Evolutionary conservation across 768 basidiomycete genomes (phyloP).

Genomic region (Dioszegia hungarica): DNA sequence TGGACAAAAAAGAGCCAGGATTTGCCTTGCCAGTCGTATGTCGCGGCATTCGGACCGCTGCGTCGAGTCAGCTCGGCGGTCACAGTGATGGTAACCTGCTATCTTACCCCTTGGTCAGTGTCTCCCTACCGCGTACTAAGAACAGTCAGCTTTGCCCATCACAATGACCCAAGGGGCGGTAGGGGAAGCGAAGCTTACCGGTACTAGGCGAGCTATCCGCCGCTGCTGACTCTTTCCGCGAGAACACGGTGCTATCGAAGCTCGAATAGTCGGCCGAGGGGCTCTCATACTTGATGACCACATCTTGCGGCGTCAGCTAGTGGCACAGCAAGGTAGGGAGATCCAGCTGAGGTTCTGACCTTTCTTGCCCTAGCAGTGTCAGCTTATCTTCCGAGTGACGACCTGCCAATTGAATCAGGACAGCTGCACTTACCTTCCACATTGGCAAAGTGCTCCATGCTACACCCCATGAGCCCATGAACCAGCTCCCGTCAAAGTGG

Average conservation of each 20-base stretch:
- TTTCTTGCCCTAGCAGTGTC: conserved; percentile 46
- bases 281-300: conserved; percentile 51
- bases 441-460: conserved; percentile 52
- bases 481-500: conserved; percentile 31
- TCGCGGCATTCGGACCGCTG: conserved; percentile 37
- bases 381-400: background rate
- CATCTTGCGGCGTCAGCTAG: conserved; percentile 35
- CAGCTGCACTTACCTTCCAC: conserved; percentile 50
- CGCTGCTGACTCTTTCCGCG: conserved; percentile 37
- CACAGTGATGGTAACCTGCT: background rate
- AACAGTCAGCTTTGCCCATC: background rate
- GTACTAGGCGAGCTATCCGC: conserved; percentile 37
- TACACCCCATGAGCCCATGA: conserved; percentile 50
- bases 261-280: conserved; percentile 23
- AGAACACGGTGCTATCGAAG: conserved; percentile 51
- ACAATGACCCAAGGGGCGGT: background rate
- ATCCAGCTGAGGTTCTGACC: too few species aligned
- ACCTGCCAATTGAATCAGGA: too few species aligned
- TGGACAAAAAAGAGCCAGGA: conserved; percentile 49
- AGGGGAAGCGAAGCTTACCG: conserved; percentile 20
- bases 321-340: too few species aligned
- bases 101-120: conserved; percentile 33
- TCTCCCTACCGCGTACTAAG: conserved; percentile 46
- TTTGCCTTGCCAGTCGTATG: conserved; percentile 52
- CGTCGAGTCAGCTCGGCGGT: background rate